phyloP scores from a whole-genome alignment of 441 rosid genomes.

The Geranium incanum region DNA sequence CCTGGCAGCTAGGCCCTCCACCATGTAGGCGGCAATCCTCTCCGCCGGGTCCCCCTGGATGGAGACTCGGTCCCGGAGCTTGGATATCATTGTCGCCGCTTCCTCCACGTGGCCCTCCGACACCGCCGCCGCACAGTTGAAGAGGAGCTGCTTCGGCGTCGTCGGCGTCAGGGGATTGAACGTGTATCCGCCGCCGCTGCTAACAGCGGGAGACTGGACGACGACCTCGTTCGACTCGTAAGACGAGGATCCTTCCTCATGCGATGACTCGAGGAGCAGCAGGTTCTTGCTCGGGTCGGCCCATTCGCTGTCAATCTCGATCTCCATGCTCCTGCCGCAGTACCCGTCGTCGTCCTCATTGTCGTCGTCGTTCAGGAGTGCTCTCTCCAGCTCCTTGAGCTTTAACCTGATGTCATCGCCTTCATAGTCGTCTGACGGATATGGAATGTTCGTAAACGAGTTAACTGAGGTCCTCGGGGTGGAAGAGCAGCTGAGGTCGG shows the following conservation, averaged over 20 bases:
- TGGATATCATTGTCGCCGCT: constrained; percentile 58
- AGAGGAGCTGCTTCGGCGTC: constrained; percentile 62
- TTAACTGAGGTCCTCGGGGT: neutral
- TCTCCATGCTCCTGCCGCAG: neutral
- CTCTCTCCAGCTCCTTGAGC: constrained; percentile 5
- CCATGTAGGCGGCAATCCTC: constrained; percentile 97
- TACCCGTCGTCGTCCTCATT: neutral
- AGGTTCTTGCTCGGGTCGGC: constrained; percentile 6
- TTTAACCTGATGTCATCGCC: constrained; percentile 4
- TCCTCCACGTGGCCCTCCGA: constrained; percentile 57
- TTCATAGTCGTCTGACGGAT: neutral
- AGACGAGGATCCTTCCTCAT: neutral
- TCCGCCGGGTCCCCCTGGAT: constrained; percentile 91
- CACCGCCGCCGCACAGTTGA: constrained; percentile 62
- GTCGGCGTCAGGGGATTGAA: neutral
- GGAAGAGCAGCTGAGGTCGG: neutral
- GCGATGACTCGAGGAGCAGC: neutral
- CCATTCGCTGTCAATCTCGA: constrained; percentile 1
- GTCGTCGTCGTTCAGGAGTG: neutral
- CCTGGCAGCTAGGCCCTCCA: constrained; percentile 94
- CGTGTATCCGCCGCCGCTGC: neutral
- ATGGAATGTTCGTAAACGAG: neutral
- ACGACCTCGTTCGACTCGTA: neutral
- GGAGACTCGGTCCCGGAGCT: constrained; percentile 71
- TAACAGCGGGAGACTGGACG: neutral